Evolutionary conservation across 2,329 filamentous ascomycete species (phyloP), one percentile per base, ranked within the genome.

Genomic region (Leptographium procerum): DNA sequence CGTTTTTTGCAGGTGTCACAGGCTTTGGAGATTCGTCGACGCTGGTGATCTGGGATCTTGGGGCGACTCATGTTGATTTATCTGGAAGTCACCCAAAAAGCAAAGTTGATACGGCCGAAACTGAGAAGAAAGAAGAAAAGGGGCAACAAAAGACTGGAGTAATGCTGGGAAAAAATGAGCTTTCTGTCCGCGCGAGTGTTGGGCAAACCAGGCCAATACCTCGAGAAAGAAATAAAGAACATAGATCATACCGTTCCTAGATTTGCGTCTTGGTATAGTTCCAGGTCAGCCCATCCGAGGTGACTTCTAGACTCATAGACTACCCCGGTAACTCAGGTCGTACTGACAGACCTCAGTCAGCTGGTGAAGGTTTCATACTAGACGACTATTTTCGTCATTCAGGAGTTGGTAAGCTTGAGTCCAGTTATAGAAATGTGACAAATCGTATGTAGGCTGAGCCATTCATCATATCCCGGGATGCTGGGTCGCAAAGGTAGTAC

Each of bases 1-100:
- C 83, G 77, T 60, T 77, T 76, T 70, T 84, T 86, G 72, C 84
- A 87, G 62, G 75, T 80, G 62, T 84, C 80, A 68, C 84, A 87
- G 47, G 84, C 84, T 64, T 82, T 79, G 29, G 80, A 80, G 56
- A 79, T 86, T 64, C 84, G 79, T 70, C 83, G 79, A 63, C 83
- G 77, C 69, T 84, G 81, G 62, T 85, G 80, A 64, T 77, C 75
- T 34, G 78, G 73, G 60, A 84, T 78, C 68, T 76, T 81, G 55
- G 75, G 75, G 64, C 80, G 75, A 64, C 77, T 78, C 81, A 81
- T 69, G 64, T 34, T 60, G 34, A 14, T 19, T 16, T 16, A 40
- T 16, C 13, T 19, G n/a, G n/a, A n/a, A n/a, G n/a, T n/a, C n/a
- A n/a, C n/a, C n/a, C n/a, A n/a, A n/a, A n/a, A n/a, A n/a, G n/a